These are phyloP conservation scores for Exophiala calicioides DNA, from an alignment of 2,329 filamentous ascomycete species.

Conservation along the genomic window DNA sequence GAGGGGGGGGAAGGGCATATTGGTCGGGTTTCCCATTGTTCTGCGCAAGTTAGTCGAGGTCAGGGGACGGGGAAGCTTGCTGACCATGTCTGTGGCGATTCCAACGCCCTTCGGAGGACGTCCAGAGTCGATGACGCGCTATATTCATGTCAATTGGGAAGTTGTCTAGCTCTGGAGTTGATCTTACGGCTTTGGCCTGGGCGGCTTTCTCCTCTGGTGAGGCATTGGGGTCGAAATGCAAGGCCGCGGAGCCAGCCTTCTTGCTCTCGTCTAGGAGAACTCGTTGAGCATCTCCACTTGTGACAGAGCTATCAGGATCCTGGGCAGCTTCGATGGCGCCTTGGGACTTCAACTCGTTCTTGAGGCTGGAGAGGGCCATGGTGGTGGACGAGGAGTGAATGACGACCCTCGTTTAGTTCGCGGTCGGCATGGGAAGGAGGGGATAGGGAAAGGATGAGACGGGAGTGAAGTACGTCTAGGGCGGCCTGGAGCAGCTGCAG, in stretches of 20 bases:
- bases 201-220: conserved; percentile 79
- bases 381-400: conserved; percentile 9
- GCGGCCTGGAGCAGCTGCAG: too few relatives aligned
- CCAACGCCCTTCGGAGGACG: conserved; percentile 40
- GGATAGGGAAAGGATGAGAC: conserved; percentile 6
- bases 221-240: conserved; percentile 84
- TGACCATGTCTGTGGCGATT: conserved; percentile 73
- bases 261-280: conserved; percentile 75
- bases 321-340: conserved; percentile 75
- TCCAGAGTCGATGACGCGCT: conserved; percentile 52
- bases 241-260: conserved; percentile 76
- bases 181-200: conserved; percentile 68
- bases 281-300: conserved; percentile 70
- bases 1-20: conserved; percentile 76
- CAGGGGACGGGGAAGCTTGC: conserved; percentile 37
- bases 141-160: conserved; percentile 11
- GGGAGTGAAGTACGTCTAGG: background rate
- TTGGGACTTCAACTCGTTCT: conserved; percentile 74
- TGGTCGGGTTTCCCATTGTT: conserved; percentile 68
- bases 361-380: conserved; percentile 24
- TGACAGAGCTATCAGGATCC: conserved; percentile 67
- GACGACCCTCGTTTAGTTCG: conserved; percentile 14
- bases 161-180: background rate
- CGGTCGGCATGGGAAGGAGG: conserved; percentile 14
- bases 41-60: conserved; percentile 35